Percentiles rank a stretch among this genome's conserved stretches.
phyloP scores from a whole-genome alignment of 2,329 filamentous ascomycete species.

The Plenodomus lindquistii region DNA sequence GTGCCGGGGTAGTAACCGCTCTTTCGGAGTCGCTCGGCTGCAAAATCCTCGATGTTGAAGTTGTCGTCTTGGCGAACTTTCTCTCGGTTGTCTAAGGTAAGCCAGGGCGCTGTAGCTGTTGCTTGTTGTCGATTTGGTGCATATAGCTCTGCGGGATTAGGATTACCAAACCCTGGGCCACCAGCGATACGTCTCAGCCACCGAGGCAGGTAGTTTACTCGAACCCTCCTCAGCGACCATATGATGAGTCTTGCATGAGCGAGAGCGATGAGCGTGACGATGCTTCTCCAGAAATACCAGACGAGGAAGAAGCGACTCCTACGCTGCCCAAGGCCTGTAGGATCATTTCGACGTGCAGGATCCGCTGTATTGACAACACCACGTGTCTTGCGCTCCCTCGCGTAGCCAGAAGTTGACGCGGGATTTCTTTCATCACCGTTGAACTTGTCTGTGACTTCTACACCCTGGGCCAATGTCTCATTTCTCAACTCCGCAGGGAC shows the following conservation, averaged over 20 bases:
- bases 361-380: constrained; percentile 30
- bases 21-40: constrained; percentile 63
- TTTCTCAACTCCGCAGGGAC: constrained; percentile 50
- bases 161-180: constrained; percentile 37
- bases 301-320: constrained; percentile 78
- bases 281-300: constrained; percentile 74
- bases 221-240: constrained; percentile 60
- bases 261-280: constrained; percentile 66
- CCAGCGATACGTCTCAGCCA: constrained; percentile 64
- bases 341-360: constrained; percentile 52
- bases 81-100: constrained; percentile 29
- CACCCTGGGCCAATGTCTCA: constrained; percentile 44
- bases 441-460: constrained; percentile 37
- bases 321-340: constrained; percentile 78
- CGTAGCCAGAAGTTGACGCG: constrained; percentile 57
- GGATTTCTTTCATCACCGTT: constrained; percentile 39
- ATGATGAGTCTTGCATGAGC: constrained; percentile 61
- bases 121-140: constrained; percentile 1
- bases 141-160: constrained; percentile 3
- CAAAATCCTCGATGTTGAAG: constrained; percentile 80
- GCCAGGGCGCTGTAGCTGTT: constrained; percentile 22
- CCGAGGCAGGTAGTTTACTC: constrained; percentile 64
- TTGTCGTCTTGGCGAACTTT: constrained; percentile 22
- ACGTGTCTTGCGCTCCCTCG: constrained; percentile 68
- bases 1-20: constrained; percentile 31